phyloP scores from a whole-genome alignment of 139 green algal genomes.

The Zygnema circumcarinatum region DNA sequence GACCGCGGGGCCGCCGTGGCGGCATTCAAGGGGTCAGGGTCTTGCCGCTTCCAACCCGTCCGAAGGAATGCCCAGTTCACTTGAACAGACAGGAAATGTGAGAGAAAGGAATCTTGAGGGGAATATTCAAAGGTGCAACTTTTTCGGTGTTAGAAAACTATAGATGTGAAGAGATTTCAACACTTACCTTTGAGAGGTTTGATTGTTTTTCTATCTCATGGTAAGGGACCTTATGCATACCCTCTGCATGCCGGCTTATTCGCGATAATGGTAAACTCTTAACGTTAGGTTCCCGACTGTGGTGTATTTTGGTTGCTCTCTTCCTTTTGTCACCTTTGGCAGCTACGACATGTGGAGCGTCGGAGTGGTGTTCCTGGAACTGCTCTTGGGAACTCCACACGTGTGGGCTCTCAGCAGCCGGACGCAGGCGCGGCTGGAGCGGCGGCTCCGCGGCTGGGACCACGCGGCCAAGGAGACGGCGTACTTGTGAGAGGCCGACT shows the following conservation, averaged over 20 bases:
- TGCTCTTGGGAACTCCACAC: conserved; percentile 73
- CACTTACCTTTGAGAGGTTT: no score
- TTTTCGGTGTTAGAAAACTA: no score
- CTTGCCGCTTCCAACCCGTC: neutral
- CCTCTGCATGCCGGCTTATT: neutral
- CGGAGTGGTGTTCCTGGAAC: conserved; percentile 79
- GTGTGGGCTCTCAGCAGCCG: conserved; percentile 67
- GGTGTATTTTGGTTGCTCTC: neutral
- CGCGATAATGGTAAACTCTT: neutral
- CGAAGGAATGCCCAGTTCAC: neutral
- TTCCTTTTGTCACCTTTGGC: neutral
- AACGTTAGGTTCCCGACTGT: neutral
- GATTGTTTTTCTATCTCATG: no score
- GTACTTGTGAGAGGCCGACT: conserved; percentile 55
- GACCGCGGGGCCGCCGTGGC: neutral
- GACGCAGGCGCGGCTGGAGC: conserved; percentile 68
- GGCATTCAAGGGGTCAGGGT: neutral
- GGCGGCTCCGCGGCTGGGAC: conserved; percentile 54
- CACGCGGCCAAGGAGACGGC: conserved; percentile 61
- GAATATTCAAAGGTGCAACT: no score
- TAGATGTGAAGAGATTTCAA: no score
- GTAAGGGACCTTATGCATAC: no score
- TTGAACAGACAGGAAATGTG: neutral
- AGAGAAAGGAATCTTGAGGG: neutral
- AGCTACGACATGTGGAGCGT: conserved; percentile 77